Evolutionary conservation across 2,329 filamentous ascomycete species (phyloP).

Genomic region (Aspergillus cejpii): DNA sequence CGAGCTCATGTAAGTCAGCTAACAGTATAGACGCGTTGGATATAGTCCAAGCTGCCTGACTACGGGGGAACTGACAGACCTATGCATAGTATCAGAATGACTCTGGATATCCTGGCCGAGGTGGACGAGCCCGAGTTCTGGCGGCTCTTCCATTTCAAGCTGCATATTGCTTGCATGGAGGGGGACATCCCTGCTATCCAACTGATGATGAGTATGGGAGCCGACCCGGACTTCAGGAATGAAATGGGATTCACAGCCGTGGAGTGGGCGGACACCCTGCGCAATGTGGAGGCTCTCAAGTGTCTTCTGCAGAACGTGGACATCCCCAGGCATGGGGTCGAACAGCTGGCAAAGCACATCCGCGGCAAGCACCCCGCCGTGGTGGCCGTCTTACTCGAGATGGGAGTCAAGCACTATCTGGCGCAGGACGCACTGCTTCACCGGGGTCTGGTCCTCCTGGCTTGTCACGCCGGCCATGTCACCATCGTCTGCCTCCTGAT

Average conservation of each 20-base stretch:
- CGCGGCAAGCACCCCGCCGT: constrained; percentile 1
- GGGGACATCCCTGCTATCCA: constrained; percentile 5
- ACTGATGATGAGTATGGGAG: constrained; percentile 7
- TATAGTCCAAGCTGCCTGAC: no score
- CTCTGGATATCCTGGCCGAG: background rate
- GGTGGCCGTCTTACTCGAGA: constrained; percentile 11
- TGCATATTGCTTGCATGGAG: constrained; percentile 9
- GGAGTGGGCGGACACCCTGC: constrained; percentile 10
- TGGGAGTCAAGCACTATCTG: constrained; percentile 10
- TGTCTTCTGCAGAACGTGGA: constrained; percentile 8
- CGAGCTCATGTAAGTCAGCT: background rate
- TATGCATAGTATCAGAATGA: background rate
- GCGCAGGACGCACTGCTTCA: constrained; percentile 1
- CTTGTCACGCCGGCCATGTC: constrained; percentile 6
- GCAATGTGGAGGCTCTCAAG: constrained; percentile 5
- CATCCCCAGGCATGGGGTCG: constrained; percentile 1
- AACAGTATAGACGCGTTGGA: no score
- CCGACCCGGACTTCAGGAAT: constrained; percentile 6
- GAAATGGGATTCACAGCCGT: constrained; percentile 7
- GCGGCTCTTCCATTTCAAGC: background rate
- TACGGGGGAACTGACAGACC: background rate
- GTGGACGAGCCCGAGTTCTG: background rate
- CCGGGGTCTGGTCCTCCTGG: constrained; percentile 6
- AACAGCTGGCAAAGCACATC: constrained; percentile 10
- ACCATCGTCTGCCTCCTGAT: constrained; percentile 7